phyloP scores from a whole-genome alignment of 257 asterid genomes.

The Nicotiana noctiflora region DNA sequence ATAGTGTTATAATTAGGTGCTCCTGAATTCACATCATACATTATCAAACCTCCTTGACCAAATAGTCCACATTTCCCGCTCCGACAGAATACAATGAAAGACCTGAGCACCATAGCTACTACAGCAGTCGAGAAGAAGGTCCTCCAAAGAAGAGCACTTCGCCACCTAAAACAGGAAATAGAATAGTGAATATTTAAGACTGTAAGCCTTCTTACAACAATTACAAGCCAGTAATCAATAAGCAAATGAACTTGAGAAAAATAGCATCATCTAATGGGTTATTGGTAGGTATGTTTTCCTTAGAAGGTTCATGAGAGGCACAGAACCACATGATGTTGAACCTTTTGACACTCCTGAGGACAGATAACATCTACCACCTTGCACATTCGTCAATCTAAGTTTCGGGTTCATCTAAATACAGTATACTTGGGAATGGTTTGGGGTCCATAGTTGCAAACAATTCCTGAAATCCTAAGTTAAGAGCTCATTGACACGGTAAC shows the following conservation, averaged over 20 bases:
- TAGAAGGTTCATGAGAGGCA: neutral
- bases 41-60: conserved; percentile 92
- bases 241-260: neutral
- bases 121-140: conserved; percentile 95
- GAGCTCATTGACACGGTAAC: neutral
- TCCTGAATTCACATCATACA: conserved; percentile 67
- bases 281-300: neutral
- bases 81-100: conserved; percentile 56
- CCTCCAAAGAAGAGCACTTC: conserved; percentile 98
- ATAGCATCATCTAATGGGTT: neutral
- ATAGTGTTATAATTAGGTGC: conserved; percentile 51
- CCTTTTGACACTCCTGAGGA: neutral
- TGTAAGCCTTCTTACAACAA: neutral
- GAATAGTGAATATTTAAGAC: conserved; percentile 10
- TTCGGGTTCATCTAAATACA: neutral
- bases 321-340: conserved; percentile 7
- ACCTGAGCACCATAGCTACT: conserved; percentile 79
- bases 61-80: conserved; percentile 82
- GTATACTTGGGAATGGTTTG: neutral
- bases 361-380: neutral
- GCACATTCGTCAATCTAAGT: neutral
- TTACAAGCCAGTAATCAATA: conserved; percentile 7
- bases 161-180: conserved; percentile 64
- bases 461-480: neutral
- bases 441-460: neutral